Conservation (phyloP, 352 stramenopile species). For the Poterioochromonas sp. region DNA sequence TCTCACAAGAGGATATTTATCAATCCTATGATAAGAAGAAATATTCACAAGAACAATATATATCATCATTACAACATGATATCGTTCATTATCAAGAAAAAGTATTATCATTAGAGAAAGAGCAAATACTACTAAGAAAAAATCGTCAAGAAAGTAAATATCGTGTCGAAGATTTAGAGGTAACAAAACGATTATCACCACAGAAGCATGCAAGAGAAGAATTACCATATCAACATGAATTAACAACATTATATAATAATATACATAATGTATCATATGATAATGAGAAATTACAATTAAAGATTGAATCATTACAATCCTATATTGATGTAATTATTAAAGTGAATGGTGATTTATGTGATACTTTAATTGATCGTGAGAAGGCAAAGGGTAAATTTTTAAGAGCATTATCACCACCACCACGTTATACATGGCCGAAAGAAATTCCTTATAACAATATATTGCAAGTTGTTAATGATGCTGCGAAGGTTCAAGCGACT, state of each 20-base stretch:
- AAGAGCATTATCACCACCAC: neutral
- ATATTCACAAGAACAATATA: neutral
- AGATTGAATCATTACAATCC: neutral
- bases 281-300: neutral
- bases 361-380: neutral
- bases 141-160: neutral
- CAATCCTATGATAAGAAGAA: neutral
- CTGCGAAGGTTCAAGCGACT: neutral
- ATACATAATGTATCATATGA: neutral
- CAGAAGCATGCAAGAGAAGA: neutral
- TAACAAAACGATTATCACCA: neutral
- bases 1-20: neutral
- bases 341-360: neutral
- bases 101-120: neutral
- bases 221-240: neutral
- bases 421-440: conserved; percentile 6
- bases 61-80: neutral
- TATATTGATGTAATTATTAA: conserved; percentile 9
- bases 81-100: neutral
- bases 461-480: neutral
- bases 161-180: neutral
- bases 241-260: neutral
- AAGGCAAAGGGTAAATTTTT: too few species aligned
- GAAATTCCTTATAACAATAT: neutral
- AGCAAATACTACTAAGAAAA: neutral